Conservation (phyloP, 805 yeast genomes). For the Maudiozyma turicensis region DNA sequence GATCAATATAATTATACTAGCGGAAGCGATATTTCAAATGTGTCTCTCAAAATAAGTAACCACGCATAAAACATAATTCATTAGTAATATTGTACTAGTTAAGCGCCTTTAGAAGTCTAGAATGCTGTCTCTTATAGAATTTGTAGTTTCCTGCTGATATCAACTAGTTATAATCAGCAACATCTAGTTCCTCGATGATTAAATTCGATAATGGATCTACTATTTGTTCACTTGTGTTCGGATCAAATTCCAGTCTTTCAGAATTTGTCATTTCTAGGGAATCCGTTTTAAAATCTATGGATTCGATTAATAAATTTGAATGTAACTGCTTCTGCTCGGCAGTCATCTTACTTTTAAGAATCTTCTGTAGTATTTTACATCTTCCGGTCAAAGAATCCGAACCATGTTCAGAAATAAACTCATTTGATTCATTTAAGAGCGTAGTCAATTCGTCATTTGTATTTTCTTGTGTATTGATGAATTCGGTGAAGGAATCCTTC, state of each 20-base stretch:
- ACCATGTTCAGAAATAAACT: neutral
- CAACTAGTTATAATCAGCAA: constrained; percentile 8
- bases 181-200: constrained; percentile 23
- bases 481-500: neutral
- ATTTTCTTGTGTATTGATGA: neutral
- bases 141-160: neutral
- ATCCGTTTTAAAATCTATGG: constrained; percentile 4
- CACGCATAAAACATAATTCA: too few species aligned
- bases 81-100: too few species aligned
- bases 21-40: too few species aligned
- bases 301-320: constrained; percentile 4
- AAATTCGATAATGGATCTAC: constrained; percentile 11
- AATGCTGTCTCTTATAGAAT: too few species aligned
- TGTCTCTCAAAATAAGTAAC: too few species aligned
- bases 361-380: constrained; percentile 2
- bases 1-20: too few species aligned
- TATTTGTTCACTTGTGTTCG: constrained; percentile 4
- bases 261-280: neutral
- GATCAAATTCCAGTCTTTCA: constrained; percentile 9
- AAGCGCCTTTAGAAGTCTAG: too few species aligned
- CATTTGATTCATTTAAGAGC: neutral
- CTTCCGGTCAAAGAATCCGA: constrained; percentile 2
- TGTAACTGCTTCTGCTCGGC: constrained; percentile 3
- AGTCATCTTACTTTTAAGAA: constrained; percentile 5
- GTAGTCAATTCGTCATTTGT: too few species aligned